phyloP scores from a whole-genome alignment of 495 filamentous ascomycete species.

The Penicillium daleae region DNA sequence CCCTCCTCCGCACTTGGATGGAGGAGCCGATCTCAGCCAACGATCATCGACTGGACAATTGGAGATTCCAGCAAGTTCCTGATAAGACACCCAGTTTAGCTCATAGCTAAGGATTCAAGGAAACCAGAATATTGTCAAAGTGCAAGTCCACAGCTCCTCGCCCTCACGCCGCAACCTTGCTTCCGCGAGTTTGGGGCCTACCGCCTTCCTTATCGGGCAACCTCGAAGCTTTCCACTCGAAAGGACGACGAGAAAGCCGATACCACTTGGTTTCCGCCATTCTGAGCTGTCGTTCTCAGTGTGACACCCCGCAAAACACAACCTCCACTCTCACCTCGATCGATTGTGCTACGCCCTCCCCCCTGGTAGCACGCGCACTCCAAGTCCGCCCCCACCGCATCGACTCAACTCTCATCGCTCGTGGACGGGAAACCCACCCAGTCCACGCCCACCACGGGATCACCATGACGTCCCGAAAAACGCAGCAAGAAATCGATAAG shows the following conservation, averaged over 20 bases:
- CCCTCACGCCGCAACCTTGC: neutral
- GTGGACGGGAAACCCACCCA: slow-evolving; percentile 24
- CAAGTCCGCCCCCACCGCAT: slow-evolving; percentile 22
- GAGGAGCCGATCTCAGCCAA: neutral
- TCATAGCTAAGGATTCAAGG: neutral
- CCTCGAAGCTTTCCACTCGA: slow-evolving; percentile 34
- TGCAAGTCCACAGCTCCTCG: neutral
- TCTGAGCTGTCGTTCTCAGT: slow-evolving; percentile 21
- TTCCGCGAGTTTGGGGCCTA: slow-evolving; percentile 15
- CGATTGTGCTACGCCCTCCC: slow-evolving; percentile 17
- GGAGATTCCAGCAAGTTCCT: neutral
- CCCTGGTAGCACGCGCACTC: slow-evolving; percentile 28
- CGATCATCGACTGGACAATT: no score
- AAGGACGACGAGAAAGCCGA: slow-evolving; percentile 25
- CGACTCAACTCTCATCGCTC: slow-evolving; percentile 13
- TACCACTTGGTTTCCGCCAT: slow-evolving; percentile 16
- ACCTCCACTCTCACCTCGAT: neutral
- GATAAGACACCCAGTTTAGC: neutral
- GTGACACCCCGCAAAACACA: slow-evolving; percentile 18
- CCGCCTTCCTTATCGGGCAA: slow-evolving; percentile 34
- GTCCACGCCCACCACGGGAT: slow-evolving; percentile 27
- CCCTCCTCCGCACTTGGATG: slow-evolving; percentile 1
- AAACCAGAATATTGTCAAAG: no score
- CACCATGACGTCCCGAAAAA: slow-evolving; percentile 89
- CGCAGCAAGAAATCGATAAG: slow-evolving; percentile 95